Evolutionary conservation across 2,329 filamentous ascomycete species (phyloP), one percentile per base, ranked within the genome.

Genomic region (Corynespora cassiicola): DNA sequence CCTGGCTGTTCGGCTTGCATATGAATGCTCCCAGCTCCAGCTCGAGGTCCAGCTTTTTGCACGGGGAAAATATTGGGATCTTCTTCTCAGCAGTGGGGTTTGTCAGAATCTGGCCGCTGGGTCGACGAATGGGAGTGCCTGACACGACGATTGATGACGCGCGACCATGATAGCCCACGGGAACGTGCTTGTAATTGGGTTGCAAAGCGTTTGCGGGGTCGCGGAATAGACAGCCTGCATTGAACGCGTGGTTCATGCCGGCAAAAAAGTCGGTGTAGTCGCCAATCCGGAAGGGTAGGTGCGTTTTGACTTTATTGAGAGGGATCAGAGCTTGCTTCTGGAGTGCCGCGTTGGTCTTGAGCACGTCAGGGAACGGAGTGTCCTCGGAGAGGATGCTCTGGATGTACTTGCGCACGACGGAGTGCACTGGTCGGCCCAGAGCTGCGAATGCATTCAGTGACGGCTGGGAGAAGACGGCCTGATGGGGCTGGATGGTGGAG

Each of bases 211-310:
- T 86, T 26, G 80, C 75, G 0, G 84, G 78, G 0, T 86, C 87
- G 27, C 88, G 81, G 70, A 92, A 90, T 45, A 92, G 76, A 8
- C 78, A 75, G 4, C 87, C 87, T 11, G 86, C 78, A 41, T 85
- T 86, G 70, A 82, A 85, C 12, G 88, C 88, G 69, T 94, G 88
- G 62, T 91, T 86, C 49, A 85, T 72, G 10, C 88, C 88, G 7
- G 86, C 88, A 61, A 89, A 94, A 72, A 94, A 94, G 67, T 94
- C 88, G 1, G 88, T 89, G 65, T 92, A 94, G 65, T 92, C 88
- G 17, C 87, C 86, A 53, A 92, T 89, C 37, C 77, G 75, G 80
- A 94, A 84, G 2, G 88, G 88, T 6, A 92, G 60, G 57, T 91
- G 86, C 60, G 79, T 84, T 47, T 75, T 79, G 31, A 85, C 80